These are phyloP conservation scores for Termitomyces sp. DNA, from an alignment of 768 basidiomycete species.

Conservation along the genomic window DNA sequence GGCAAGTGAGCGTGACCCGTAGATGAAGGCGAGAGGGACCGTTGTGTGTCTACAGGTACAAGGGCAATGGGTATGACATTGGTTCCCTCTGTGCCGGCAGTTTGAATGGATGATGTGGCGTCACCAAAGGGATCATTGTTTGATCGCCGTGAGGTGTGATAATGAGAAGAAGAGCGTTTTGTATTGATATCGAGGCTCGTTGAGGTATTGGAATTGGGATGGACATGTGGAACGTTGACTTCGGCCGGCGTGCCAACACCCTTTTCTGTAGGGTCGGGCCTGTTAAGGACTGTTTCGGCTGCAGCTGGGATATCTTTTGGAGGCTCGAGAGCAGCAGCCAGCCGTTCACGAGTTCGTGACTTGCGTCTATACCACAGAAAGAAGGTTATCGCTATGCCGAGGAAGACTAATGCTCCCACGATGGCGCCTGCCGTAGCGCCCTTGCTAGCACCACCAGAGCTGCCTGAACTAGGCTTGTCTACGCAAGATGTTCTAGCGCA, in stretches of 20 bases:
- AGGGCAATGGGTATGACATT: conserved; percentile 88
- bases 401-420: conserved; percentile 56
- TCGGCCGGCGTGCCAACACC: conserved; percentile 28
- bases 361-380: conserved; percentile 67
- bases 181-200: conserved; percentile 59
- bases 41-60: conserved; percentile 53
- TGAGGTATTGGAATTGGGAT: conserved; percentile 41
- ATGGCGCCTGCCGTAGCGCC: conserved; percentile 75
- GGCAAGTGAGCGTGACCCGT: conserved; percentile 24
- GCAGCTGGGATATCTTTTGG: conserved; percentile 65
- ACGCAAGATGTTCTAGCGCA: conserved; percentile 56
- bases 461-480: conserved; percentile 16
- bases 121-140: conserved; percentile 74
- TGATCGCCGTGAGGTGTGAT: conserved; percentile 25
- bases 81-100: conserved; percentile 72
- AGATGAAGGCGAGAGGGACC: conserved; percentile 23
- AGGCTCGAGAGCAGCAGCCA: conserved; percentile 29
- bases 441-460: conserved; percentile 43
- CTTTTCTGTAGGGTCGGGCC: conserved; percentile 80
- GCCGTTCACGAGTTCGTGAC: conserved; percentile 34
- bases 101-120: conserved; percentile 76
- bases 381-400: conserved; percentile 43
- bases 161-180: conserved; percentile 27
- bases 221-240: conserved; percentile 42
- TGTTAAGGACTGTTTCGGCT: conserved; percentile 72